Percentiles rank a stretch among this genome's conserved stretches.
phyloP scores from a whole-genome alignment of 306 rosid genomes.

The Citrullus amarus region DNA sequence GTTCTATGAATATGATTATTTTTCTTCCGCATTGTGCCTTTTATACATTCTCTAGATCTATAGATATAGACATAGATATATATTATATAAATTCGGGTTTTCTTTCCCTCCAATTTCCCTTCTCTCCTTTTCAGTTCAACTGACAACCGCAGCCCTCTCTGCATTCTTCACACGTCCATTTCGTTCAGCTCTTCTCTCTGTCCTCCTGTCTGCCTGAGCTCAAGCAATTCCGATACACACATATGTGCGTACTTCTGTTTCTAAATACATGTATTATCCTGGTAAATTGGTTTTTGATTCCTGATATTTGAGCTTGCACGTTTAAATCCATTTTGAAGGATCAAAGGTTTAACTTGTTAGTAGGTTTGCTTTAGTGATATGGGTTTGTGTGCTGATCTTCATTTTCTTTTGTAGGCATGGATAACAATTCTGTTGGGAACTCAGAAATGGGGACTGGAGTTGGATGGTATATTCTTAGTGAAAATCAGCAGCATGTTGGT shows the following conservation, averaged over 20 bases:
- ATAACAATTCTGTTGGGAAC: slow-evolving; percentile 3
- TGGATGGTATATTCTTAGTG: slow-evolving; percentile 83
- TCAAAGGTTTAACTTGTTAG: not conserved
- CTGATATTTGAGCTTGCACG: not conserved
- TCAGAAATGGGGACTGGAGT: slow-evolving; percentile 21
- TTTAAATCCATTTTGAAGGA: not conserved
- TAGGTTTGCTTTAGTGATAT: not conserved
- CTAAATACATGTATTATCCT: not conserved
- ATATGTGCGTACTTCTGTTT: not conserved
- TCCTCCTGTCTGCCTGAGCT: not conserved
- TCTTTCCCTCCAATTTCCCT: not conserved
- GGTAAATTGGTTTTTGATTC: not conserved
- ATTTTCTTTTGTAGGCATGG: not conserved
- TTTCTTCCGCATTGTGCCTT: too few relatives aligned
- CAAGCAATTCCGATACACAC: not conserved
- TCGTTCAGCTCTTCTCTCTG: not conserved
- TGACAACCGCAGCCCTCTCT: not conserved
- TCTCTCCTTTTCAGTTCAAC: not conserved
- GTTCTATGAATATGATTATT: not conserved
- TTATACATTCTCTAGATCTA: too few relatives aligned
- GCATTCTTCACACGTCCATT: not conserved
- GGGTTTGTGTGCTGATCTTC: not conserved
- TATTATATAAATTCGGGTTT: not conserved
- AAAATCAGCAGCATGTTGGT: slow-evolving; percentile 68
- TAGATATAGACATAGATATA: too few relatives aligned